phyloP scores from a whole-genome alignment of 345 rosid genomes.

The Syzygium oleosum region DNA sequence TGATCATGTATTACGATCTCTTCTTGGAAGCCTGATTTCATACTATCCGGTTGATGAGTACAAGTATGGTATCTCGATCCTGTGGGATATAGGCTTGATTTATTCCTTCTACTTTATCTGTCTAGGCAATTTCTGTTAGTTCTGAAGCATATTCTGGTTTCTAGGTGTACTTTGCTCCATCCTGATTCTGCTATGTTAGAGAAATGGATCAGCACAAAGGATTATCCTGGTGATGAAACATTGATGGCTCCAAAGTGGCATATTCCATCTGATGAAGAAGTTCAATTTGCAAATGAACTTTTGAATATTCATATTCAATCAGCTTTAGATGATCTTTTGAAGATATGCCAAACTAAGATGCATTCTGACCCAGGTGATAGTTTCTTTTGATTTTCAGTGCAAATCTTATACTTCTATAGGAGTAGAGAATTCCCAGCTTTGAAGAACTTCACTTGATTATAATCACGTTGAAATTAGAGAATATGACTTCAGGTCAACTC shows the following conservation, averaged over 20 bases:
- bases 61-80: conserved; percentile 41
- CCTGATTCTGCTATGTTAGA: conserved; percentile 78
- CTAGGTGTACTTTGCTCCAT: conserved; percentile 65
- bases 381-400: not conserved
- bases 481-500: not conserved
- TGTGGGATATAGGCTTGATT: not conserved
- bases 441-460: not conserved
- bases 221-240: conserved; percentile 43
- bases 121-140: not conserved
- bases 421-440: not conserved
- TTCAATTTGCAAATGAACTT: conserved; percentile 94
- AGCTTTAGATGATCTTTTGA: conserved; percentile 79
- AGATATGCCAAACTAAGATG: conserved; percentile 64
- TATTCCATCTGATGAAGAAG: conserved; percentile 75
- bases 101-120: not conserved
- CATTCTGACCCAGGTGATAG: conserved; percentile 77
- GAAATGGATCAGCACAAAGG: conserved; percentile 93
- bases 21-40: conserved; percentile 80
- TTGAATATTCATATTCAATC: conserved; percentile 77
- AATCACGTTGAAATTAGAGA: not conserved
- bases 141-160: conserved; percentile 8
- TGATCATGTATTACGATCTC: conserved; percentile 85
- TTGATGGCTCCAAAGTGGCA: conserved; percentile 70
- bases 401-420: not conserved
- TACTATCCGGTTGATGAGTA: conserved; percentile 89